These are phyloP conservation scores for Aschersonia sp. DNA, from an alignment of 2,329 filamentous ascomycete genomes.

Conservation along the genomic window DNA sequence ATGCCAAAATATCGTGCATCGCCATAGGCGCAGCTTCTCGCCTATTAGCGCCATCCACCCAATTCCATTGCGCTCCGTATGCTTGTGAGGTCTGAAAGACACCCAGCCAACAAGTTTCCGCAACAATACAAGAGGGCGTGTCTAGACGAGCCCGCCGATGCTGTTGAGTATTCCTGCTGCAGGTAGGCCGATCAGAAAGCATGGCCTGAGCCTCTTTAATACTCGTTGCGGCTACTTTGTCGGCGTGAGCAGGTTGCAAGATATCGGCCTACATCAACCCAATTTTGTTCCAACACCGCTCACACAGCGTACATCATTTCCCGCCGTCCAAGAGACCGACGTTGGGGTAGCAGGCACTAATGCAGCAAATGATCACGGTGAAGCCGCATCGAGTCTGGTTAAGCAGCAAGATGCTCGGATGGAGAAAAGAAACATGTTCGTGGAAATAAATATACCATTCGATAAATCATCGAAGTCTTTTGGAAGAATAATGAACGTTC, in stretches of 20 bases:
- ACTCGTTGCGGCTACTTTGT: constrained; percentile 20
- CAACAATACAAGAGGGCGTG: constrained; percentile 41
- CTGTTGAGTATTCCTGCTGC: constrained; percentile 56
- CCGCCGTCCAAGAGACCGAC: constrained; percentile 43
- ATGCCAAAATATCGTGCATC: constrained; percentile 50
- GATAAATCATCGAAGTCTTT: constrained; percentile 58
- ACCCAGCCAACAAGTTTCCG: constrained; percentile 40
- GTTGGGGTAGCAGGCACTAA: constrained; percentile 63
- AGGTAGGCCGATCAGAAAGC: constrained; percentile 42
- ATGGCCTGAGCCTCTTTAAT: constrained; percentile 57
- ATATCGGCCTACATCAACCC: constrained; percentile 24
- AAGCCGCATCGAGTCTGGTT: constrained; percentile 52
- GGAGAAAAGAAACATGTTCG: constrained; percentile 58
- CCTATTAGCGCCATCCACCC: constrained; percentile 55
- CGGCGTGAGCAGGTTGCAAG: constrained; percentile 7
- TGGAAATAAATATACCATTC: constrained; percentile 60
- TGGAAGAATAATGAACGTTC: constrained; percentile 48
- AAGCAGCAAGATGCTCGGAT: constrained; percentile 57
- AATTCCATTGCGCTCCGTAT: not conserved
- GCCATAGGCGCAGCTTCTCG: constrained; percentile 53
- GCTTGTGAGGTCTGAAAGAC: no score
- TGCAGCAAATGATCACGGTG: constrained; percentile 54
- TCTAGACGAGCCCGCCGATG: constrained; percentile 43
- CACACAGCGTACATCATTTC: constrained; percentile 53
- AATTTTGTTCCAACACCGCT: constrained; percentile 40